Evolutionary conservation across 345 rosid genomes (phyloP).

Genomic region (Pugionium cornutum): DNA sequence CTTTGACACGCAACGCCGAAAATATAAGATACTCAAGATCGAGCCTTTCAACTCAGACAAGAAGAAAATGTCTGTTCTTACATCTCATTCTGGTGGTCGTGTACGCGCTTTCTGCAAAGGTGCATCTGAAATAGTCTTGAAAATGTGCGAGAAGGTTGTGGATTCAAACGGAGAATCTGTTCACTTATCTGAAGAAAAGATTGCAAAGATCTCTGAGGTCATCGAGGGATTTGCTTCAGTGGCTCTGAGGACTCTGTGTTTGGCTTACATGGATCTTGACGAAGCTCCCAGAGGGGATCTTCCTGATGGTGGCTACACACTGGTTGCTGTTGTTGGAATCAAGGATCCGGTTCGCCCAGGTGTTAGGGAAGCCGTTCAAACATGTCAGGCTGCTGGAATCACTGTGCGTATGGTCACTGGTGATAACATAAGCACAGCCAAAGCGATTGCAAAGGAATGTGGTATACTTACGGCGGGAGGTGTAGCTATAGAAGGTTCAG

Average conservation of each 20-base stretch:
- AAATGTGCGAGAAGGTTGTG: constrained; percentile 77
- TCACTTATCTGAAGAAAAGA: constrained; percentile 58
- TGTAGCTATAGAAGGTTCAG: constrained; percentile 66
- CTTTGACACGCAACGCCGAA: constrained; percentile 51
- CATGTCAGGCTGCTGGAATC: constrained; percentile 85
- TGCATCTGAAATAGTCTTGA: constrained; percentile 84
- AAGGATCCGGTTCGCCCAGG: constrained; percentile 99
- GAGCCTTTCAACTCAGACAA: constrained; percentile 92
- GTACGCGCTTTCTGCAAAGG: constrained; percentile 87
- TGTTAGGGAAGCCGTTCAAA: constrained; percentile 82
- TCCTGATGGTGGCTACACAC: constrained; percentile 64
- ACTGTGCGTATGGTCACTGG: constrained; percentile 98
- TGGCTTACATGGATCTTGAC: constrained; percentile 72
- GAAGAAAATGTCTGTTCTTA: constrained; percentile 90
- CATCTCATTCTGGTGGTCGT: constrained; percentile 64
- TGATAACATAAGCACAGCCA: constrained; percentile 92
- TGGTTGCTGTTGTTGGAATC: constrained; percentile 77
- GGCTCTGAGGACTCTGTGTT: constrained; percentile 83
- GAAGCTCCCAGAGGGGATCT: constrained; percentile 47
- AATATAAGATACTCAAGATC: constrained; percentile 61
- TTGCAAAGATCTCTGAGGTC: constrained; percentile 45
- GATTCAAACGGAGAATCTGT: constrained; percentile 56
- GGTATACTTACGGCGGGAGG: constrained; percentile 83
- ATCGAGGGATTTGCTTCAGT: constrained; percentile 71
- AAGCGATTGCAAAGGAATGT: constrained; percentile 94